Percentiles rank a stretch among this genome's conserved stretches.
phyloP scores from a whole-genome alignment of 139 green algal genomes.

The Chlamydomonas sphaeroides region DNA sequence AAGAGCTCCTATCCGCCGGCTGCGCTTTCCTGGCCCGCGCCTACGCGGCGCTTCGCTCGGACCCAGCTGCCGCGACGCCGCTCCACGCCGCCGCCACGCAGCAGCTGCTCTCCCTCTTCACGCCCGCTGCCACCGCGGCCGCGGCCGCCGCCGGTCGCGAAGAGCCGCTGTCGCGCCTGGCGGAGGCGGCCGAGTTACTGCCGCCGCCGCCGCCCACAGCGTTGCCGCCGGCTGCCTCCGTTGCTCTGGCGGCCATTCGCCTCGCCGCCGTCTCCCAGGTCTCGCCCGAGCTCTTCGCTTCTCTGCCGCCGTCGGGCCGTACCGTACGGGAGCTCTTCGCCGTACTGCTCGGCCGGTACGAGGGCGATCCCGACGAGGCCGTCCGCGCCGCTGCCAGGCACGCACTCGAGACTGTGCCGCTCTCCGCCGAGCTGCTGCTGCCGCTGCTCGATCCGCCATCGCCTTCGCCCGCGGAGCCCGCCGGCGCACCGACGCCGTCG shows the following conservation, averaged over 20 bases:
- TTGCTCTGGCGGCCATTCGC: neutral
- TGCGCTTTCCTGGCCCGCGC: conserved; percentile 1
- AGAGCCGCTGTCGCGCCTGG: neutral
- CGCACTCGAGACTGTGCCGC: conserved; percentile 51
- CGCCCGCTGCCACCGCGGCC: neutral
- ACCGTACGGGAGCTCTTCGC: conserved; percentile 1
- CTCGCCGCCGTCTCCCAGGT: neutral
- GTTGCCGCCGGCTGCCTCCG: neutral
- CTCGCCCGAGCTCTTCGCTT: conserved; percentile 16
- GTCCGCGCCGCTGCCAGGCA: conserved; percentile 50
- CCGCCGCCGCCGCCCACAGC: conserved; percentile 12
- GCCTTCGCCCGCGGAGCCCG: neutral
- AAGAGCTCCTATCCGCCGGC: conserved; percentile 15
- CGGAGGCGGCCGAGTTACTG: conserved; percentile 15
- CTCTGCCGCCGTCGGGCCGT: neutral
- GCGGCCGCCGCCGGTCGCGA: neutral
- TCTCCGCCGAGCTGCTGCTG: conserved; percentile 47
- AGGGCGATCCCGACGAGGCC: conserved; percentile 41
- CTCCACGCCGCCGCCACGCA: neutral
- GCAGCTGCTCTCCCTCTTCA: conserved; percentile 5
- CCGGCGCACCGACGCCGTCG: conserved; percentile 1
- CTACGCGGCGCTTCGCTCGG: neutral
- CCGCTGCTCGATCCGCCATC: conserved; percentile 36
- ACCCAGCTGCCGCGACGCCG: neutral
- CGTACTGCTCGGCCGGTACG: conserved; percentile 40